Evolutionary conservation across 225 moss, liverwort and hornwort genomes (phyloP), one percentile per base, ranked within the genome.

Genomic region (Anthoceros angustus): DNA sequence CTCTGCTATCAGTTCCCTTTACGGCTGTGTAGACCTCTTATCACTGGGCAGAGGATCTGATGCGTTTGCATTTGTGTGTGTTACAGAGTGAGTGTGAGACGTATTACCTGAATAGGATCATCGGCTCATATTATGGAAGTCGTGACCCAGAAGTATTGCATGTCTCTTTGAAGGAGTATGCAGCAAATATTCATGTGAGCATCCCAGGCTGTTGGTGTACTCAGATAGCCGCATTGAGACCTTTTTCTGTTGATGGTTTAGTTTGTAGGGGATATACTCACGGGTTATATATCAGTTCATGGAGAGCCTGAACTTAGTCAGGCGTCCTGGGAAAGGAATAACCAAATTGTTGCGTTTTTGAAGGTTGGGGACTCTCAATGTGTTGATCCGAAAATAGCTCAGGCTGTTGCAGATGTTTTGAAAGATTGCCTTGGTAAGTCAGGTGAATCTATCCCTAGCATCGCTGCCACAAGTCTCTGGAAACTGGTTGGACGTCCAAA

Each of bases 321-420:
- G 32, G 32, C 32, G 4, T 12, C 5, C 55, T 55, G 55, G 4
- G 55, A 5, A 15, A 18, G 23, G 14, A 55, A 0, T 18, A 55
- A 55, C 1, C 14, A 18, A 7, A 8, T 42, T 40, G 0, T 63
- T 9, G 63, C 50, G 62, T 42, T 64, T 72, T 39, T 63, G 66
- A 79, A 98, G 95, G 81, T 92, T 42, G 95, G 95, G 70, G 89
- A 98, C 75, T 98, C 92, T n/a, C 88, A 87, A 69, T 98, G 95
- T 68, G 74, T 76, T 67, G 95, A 98, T 69, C 80, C 84, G 20
- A 98, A 87, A 73, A 69, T 98, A 79, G 73, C 91, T 69, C 91
- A 87, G 76, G 95, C 95, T 66, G 95, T 98, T 10, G 69, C 85
- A 24, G 95, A 98, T 48, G 86, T 89, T 40, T 71, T 98, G 72